phyloP scores from a whole-genome alignment of 441 rosid species.

The Gossypium davidsonii region DNA sequence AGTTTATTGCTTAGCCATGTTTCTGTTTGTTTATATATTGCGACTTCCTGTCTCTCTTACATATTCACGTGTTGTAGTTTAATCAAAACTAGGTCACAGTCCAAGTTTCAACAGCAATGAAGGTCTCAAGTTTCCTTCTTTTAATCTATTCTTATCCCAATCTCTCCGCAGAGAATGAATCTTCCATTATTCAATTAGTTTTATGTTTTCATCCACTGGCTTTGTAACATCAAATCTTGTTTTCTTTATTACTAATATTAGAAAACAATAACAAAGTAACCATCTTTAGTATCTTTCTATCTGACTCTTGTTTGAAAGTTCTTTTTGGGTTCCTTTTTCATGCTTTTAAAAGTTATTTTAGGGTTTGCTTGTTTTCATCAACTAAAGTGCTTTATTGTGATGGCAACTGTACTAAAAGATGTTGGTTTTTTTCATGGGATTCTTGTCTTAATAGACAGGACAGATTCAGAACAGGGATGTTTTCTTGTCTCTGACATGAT shows the following conservation, averaged over 20 bases:
- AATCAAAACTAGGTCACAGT: background rate
- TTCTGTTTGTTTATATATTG: background rate
- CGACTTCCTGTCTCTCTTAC: background rate
- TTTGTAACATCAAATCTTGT: background rate
- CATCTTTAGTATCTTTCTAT: background rate
- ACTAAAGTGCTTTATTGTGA: background rate
- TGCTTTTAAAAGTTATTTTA: background rate
- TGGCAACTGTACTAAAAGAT: too few relatives aligned
- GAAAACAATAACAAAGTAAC: background rate
- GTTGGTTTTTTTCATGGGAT: too few relatives aligned
- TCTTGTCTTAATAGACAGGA: background rate
- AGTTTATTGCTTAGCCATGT: background rate
- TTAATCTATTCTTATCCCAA: background rate
- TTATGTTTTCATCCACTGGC: background rate
- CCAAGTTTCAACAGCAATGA: conserved; percentile 22
- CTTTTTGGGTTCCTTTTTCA: background rate
- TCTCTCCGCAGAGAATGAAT: background rate
- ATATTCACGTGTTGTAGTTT: background rate
- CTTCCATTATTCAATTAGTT: background rate
- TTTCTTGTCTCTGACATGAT: background rate
- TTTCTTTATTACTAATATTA: background rate
- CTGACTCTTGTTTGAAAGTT: background rate
- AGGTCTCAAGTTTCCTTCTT: conserved; percentile 34
- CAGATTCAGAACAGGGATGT: background rate
- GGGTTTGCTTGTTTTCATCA: background rate